Percentiles rank a stretch among this genome's conserved stretches.
Conservation (phyloP, 306 rosid genomes). For the Trifolium fragiferum region DNA sequence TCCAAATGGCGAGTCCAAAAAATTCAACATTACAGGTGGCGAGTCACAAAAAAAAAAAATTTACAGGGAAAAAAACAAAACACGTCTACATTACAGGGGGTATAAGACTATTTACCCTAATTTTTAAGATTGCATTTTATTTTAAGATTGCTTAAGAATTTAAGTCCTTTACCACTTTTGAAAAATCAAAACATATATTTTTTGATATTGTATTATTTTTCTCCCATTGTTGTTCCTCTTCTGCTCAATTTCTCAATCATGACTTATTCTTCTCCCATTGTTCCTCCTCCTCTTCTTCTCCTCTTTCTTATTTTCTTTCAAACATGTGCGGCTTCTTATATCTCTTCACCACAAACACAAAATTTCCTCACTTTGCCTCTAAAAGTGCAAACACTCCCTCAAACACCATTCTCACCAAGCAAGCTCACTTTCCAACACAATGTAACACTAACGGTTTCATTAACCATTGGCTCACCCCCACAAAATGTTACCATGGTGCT, state of each 20-base stretch:
- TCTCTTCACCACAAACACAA: neutral
- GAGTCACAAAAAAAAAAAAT: too few species aligned
- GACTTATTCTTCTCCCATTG: constrained; percentile 18
- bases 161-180: too few species aligned
- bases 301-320: constrained; percentile 36
- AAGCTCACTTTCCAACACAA: constrained; percentile 73
- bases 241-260: constrained; percentile 38
- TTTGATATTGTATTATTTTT: too few species aligned
- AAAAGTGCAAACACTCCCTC: constrained; percentile 46
- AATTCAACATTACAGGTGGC: too few species aligned
- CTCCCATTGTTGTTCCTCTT: neutral
- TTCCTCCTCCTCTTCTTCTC: constrained; percentile 18
- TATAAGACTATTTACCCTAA: too few species aligned
- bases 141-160: too few species aligned
- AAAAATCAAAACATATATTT: too few species aligned
- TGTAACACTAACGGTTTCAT: constrained; percentile 67
- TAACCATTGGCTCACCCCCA: constrained; percentile 81
- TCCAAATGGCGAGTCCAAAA: too few species aligned
- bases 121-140: too few species aligned
- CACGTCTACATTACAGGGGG: too few species aligned
- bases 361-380: constrained; percentile 52
- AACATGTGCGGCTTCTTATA: neutral
- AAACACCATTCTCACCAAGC: constrained; percentile 39
- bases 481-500: constrained; percentile 89
- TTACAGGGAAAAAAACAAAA: too few species aligned